Percentiles rank a stretch among this genome's conserved stretches.
These are phyloP conservation scores for Euphrasia arctica DNA, from an alignment of 305 asterid genomes.

Conservation along the genomic window DNA sequence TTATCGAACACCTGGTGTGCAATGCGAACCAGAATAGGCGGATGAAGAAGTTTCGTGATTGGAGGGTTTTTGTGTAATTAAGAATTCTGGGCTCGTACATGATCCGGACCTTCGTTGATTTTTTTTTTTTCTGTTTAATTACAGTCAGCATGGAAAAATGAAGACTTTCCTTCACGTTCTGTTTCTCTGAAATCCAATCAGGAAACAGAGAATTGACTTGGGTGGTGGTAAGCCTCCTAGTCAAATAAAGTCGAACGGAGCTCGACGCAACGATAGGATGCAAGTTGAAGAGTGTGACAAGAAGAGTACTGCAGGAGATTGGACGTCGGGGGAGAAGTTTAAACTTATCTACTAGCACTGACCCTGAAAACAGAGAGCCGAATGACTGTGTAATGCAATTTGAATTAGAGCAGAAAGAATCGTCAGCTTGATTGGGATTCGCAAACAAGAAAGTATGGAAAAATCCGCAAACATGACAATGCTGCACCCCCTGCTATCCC, in stretches of 20 bases:
- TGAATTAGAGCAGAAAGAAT: background rate
- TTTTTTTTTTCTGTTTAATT: constrained; percentile 6
- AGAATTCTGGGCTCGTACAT: background rate
- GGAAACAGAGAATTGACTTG: constrained; percentile 20
- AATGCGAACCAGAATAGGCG: background rate
- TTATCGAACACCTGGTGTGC: constrained; percentile 28
- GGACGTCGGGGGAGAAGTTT: too few relatives aligned
- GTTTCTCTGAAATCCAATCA: background rate
- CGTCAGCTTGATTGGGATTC: constrained; percentile 50
- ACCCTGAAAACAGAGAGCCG: too few relatives aligned
- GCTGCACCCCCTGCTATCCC: constrained; percentile 48
- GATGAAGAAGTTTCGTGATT: background rate
- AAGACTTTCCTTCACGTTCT: constrained; percentile 33
- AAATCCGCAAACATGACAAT: constrained; percentile 40
- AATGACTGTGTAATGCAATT: background rate
- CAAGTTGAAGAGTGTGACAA: too few relatives aligned
- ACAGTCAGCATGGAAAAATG: background rate
- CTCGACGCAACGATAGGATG: too few relatives aligned
- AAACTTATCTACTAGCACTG: too few relatives aligned
- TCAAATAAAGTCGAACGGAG: constrained; percentile 16
- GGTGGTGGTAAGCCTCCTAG: background rate
- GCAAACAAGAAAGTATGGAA: constrained; percentile 43
- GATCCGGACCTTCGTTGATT: background rate
- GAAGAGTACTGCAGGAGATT: background rate
- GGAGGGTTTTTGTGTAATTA: background rate